Conservation (phyloP, 1,139 yeast genomes). For the Debaryomyces singareniensis region DNA sequence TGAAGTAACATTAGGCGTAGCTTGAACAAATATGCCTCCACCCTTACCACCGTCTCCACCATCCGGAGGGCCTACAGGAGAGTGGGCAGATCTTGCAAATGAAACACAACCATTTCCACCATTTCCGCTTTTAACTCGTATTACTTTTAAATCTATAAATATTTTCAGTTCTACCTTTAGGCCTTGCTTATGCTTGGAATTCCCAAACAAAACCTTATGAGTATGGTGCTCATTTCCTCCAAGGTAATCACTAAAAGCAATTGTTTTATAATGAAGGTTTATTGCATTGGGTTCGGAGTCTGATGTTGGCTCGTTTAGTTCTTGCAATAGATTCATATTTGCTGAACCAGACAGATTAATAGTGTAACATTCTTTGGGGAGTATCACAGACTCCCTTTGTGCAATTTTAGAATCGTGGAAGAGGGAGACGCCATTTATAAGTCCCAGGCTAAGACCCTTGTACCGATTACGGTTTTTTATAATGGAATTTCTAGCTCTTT, state of each 20-base stretch:
- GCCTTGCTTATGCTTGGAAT: constrained; percentile 22
- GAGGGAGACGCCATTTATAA: no score
- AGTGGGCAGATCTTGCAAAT: constrained; percentile 78
- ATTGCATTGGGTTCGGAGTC: no score
- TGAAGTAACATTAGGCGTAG: constrained; percentile 64
- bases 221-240: constrained; percentile 38
- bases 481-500: no score
- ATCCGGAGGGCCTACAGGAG: constrained; percentile 89
- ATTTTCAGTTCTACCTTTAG: constrained; percentile 34
- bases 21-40: constrained; percentile 79
- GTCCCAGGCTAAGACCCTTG: no score
- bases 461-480: no score
- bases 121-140: constrained; percentile 65
- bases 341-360: no score
- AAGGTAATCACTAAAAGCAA: constrained; percentile 34
- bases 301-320: no score
- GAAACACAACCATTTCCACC: constrained; percentile 91
- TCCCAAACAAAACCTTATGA: constrained; percentile 31
- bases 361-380: no score
- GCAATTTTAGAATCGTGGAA: no score
- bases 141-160: constrained; percentile 57
- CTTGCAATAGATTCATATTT: no score
- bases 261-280: no score
- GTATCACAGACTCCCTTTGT: no score
- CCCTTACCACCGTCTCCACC: constrained; percentile 99